Evolutionary conservation across 2,329 filamentous ascomycete genomes (phyloP), one percentile per base, ranked within the genome.

Genomic region (Pyrenophora graminea): DNA sequence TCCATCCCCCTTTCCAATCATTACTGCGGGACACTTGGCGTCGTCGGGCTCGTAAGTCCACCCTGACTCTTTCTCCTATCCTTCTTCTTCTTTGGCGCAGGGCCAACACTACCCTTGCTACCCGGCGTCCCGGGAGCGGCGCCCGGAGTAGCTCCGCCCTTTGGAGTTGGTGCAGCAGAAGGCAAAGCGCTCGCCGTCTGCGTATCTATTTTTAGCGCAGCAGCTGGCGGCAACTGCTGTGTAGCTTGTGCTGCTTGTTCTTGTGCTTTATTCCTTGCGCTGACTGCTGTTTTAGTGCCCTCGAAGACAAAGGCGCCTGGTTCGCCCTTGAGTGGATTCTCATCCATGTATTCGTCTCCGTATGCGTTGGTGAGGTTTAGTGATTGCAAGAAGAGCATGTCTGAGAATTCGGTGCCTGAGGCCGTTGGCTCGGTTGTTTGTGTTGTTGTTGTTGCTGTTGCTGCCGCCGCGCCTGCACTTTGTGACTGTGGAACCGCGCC

Each of bases 281-380:
- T 73, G 7, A 80, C 68, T 7, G 71, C 73, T 30, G 72, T 69
- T 21, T 68, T 70, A 1, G 78, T 77, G 30, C 73, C 72, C 4
- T 78, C 77, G 56, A 86, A 78, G 46, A 83, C 80, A 59, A 87
- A 86, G 4, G 79, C 79, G 25, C 85, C 85, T 0, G 85, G 85
- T 64, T 87, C 85, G 40, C 85, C 85, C 6, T 80, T 74, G 12
- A 87, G 71, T 0, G 85, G 83, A 53, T 81, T 85, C 61, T 86
- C 84, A 65, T 87, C 85, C 75, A 83, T 83, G 70, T 79, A 87
- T 56, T 87, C 84, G 57, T 84, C 79, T 12, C 79, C 81, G 62
- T 82, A 85, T 6, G 73, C 72, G 10, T 80, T 72, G 19, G 80
- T 77, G 30, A 85, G 74, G 31, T 67, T 71, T 45, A 84, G 76